These are phyloP conservation scores for Strigomonas culicis DNA, from an alignment of 208 protist species.

Conservation along the genomic window DNA sequence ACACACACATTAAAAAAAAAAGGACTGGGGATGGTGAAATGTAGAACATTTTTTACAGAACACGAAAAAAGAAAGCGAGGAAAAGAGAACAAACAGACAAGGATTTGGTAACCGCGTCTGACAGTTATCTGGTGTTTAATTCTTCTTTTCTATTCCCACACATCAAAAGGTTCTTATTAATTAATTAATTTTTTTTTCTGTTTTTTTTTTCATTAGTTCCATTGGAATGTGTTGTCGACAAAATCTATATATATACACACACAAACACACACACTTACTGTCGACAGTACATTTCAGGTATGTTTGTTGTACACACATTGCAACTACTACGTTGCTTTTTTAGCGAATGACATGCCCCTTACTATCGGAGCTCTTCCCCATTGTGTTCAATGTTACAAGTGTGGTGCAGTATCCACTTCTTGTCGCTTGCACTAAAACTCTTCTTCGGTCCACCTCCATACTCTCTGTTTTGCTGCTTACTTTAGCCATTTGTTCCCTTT, in stretches of 20 bases:
- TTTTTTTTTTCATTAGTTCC: conserved; percentile 12
- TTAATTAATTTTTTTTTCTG: conserved; percentile 4
- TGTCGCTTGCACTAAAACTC: not conserved
- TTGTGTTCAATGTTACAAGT: too few species aligned
- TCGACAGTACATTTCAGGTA: too few species aligned
- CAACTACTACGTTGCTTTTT: too few species aligned
- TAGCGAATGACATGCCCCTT: too few species aligned
- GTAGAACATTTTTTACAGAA: conserved; percentile 10
- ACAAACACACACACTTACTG: not conserved
- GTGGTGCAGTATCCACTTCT: too few species aligned
- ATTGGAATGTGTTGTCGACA: not conserved
- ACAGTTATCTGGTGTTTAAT: not conserved
- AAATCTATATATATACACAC: conserved; percentile 3
- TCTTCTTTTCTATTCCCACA: not conserved
- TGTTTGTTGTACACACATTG: too few species aligned
- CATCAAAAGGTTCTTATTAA: conserved; percentile 4
- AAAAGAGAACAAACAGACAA: too few species aligned
- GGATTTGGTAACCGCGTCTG: too few species aligned
- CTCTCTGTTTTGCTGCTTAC: too few species aligned
- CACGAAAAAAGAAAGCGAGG: conserved; percentile 3
- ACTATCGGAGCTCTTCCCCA: not conserved
- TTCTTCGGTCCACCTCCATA: too few species aligned
- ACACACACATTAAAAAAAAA: conserved; percentile 3
- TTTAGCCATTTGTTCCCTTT: too few species aligned
- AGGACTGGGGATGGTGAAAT: conserved; percentile 11